phyloP scores from a whole-genome alignment of 2,329 filamentous ascomycete species.

The Beauveria sp. region DNA sequence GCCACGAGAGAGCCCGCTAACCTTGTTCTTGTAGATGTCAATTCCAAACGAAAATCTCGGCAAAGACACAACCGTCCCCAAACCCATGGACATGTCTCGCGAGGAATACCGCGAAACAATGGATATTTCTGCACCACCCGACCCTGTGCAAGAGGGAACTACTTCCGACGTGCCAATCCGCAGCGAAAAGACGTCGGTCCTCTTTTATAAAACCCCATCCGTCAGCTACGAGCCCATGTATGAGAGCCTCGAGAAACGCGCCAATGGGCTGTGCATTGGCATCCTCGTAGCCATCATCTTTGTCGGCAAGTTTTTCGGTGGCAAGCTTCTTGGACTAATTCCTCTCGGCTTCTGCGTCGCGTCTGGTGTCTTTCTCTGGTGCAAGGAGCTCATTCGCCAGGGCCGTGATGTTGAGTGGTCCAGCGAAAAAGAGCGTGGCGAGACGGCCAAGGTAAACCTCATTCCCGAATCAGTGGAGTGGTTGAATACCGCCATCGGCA shows the following conservation, averaged over 20 bases:
- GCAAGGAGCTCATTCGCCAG: slow-evolving; percentile 76
- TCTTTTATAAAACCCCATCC: slow-evolving; percentile 90
- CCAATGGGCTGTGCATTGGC: slow-evolving; percentile 59
- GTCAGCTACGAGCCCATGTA: slow-evolving; percentile 90
- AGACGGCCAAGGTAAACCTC: slow-evolving; percentile 79
- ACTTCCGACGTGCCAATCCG: slow-evolving; percentile 94
- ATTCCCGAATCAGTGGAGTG: slow-evolving; percentile 91
- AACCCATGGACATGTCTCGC: slow-evolving; percentile 61
- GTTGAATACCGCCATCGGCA: slow-evolving; percentile 82
- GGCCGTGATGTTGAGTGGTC: slow-evolving; percentile 83
- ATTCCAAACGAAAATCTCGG: slow-evolving; percentile 85
- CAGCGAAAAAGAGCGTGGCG: slow-evolving; percentile 75
- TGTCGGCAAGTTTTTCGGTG: slow-evolving; percentile 72
- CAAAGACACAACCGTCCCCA: slow-evolving; percentile 65
- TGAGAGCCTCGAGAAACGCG: slow-evolving; percentile 63
- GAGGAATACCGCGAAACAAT: slow-evolving; percentile 78
- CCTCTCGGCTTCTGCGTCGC: slow-evolving; percentile 64
- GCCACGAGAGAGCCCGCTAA: not conserved
- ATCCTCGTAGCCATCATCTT: slow-evolving; percentile 70
- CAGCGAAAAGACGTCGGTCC: slow-evolving; percentile 91
- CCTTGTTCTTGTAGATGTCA: slow-evolving; percentile 47
- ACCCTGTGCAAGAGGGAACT: slow-evolving; percentile 70
- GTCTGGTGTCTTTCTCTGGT: slow-evolving; percentile 80
- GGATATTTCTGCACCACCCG: slow-evolving; percentile 84
- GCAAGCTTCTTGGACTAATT: slow-evolving; percentile 66